Conservation (phyloP, 2,329 filamentous ascomycete species). For the Byssothecium circinans region DNA sequence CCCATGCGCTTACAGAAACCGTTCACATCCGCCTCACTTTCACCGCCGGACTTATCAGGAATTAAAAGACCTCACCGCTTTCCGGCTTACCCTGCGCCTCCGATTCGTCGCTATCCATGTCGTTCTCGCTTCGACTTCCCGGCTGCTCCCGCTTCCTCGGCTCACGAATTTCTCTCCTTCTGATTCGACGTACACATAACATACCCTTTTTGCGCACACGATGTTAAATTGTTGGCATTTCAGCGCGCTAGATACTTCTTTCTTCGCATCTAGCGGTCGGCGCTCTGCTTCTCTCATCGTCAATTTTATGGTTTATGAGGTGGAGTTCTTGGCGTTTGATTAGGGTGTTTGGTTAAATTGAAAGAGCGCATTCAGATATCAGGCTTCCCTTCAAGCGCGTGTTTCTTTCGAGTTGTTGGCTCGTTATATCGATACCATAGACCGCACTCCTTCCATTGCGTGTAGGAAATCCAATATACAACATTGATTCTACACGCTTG, state of each 20-base stretch:
- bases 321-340: no score
- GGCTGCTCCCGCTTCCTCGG: no score
- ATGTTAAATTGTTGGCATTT: slow-evolving; percentile 1
- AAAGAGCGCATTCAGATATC: not conserved
- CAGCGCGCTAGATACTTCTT: slow-evolving; percentile 12
- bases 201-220: not conserved
- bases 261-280: slow-evolving; percentile 12
- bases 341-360: not conserved
- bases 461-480: slow-evolving; percentile 1
- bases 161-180: no score
- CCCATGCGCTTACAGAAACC: no score
- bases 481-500: no score
- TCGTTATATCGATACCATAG: slow-evolving; percentile 11
- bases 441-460: slow-evolving; percentile 8
- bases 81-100: no score
- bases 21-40: no score
- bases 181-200: not conserved
- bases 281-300: not conserved
- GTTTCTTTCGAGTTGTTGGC: slow-evolving; percentile 1
- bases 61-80: no score
- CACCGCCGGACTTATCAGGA: no score
- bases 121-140: no score
- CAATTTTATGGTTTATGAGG: not conserved
- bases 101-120: no score
- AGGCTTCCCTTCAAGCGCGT: slow-evolving; percentile 7